Conservation (phyloP, 1,139 yeast genomes). For the Taiozyma sp. region DNA sequence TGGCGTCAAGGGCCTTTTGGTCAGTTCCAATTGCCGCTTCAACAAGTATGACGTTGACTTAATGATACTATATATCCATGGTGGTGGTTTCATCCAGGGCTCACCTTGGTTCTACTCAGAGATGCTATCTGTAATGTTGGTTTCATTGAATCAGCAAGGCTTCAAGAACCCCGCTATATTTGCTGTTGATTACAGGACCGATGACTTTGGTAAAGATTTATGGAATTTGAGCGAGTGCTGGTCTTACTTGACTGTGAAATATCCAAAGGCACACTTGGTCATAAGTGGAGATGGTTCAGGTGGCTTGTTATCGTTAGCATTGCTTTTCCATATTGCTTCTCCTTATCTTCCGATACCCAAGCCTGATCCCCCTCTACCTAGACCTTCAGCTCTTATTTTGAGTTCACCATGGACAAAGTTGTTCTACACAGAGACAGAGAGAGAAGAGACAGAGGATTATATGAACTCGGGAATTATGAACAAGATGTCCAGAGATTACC, state of each 20-base stretch:
- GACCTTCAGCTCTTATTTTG: constrained; percentile 34
- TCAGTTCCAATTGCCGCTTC: neutral
- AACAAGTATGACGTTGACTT: constrained; percentile 18
- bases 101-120: constrained; percentile 36
- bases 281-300: constrained; percentile 41
- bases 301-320: constrained; percentile 34
- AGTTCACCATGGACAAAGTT: constrained; percentile 33
- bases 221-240: constrained; percentile 27
- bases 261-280: constrained; percentile 26
- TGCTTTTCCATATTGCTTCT: constrained; percentile 30
- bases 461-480: neutral
- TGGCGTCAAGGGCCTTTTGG: neutral
- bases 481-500: constrained; percentile 17
- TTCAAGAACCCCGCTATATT: constrained; percentile 39
- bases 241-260: constrained; percentile 22
- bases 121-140: constrained; percentile 32
- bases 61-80: constrained; percentile 33
- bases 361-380: constrained; percentile 2
- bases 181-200: constrained; percentile 29
- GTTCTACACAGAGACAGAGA: constrained; percentile 11
- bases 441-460: neutral
- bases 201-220: constrained; percentile 26
- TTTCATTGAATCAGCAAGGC: constrained; percentile 36
- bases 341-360: constrained; percentile 18
- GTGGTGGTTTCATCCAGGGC: constrained; percentile 28